Evolutionary conservation across 257 asterid species (phyloP).

Genomic region (Forsythia suspensa): DNA sequence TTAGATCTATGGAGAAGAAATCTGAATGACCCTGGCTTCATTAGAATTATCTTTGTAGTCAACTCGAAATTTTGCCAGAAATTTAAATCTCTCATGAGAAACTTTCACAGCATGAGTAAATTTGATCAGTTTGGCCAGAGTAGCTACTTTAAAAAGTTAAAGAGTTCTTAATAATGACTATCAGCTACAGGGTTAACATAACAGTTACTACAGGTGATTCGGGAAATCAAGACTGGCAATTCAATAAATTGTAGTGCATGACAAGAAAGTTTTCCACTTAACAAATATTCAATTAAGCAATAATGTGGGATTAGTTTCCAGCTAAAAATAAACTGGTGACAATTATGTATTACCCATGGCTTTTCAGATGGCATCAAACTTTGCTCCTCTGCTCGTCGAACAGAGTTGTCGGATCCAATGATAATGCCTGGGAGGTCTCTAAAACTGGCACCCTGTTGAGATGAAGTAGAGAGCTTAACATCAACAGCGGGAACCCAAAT

Average conservation of each 20-base stretch:
- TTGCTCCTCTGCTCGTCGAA: constrained; percentile 27
- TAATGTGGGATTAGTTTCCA: neutral
- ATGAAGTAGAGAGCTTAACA: constrained; percentile 11
- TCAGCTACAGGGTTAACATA: constrained; percentile 1
- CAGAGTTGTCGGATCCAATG: constrained; percentile 36
- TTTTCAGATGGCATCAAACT: constrained; percentile 48
- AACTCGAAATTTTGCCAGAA: neutral
- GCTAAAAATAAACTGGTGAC: neutral
- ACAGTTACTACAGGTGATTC: neutral
- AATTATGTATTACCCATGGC: constrained; percentile 39
- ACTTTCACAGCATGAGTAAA: neutral
- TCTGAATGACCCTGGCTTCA: neutral
- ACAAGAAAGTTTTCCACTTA: neutral
- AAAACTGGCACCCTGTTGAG: constrained; percentile 48
- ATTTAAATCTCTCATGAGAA: neutral
- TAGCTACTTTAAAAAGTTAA: neutral
- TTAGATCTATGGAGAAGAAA: neutral
- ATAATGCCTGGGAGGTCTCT: constrained; percentile 52
- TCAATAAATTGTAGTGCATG: neutral
- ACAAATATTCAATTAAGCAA: constrained; percentile 1
- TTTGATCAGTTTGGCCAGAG: neutral
- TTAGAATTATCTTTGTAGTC: neutral
- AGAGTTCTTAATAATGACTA: neutral
- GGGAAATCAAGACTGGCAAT: neutral
- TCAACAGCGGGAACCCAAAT: constrained; percentile 25